Percentiles rank a stretch among this genome's conserved stretches.
Evolutionary conservation across 2,329 filamentous ascomycete genomes (phyloP).

Genomic region (Ploettnerulaceae sp.): DNA sequence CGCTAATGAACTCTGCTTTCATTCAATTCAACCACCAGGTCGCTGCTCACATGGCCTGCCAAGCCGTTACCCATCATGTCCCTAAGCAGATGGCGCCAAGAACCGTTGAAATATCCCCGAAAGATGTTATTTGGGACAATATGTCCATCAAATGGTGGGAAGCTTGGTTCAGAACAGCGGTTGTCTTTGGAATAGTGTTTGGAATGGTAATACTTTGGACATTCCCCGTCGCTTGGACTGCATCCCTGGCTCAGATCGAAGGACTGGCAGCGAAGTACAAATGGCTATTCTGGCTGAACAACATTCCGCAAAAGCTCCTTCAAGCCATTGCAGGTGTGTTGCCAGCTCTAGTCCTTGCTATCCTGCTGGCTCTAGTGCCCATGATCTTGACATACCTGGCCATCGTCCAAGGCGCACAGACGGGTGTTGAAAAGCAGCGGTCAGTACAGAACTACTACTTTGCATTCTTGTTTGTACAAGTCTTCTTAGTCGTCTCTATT

Average conservation of each 20-base stretch:
- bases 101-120: slow-evolving; percentile 87
- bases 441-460: slow-evolving; percentile 94
- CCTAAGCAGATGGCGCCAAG: slow-evolving; percentile 92
- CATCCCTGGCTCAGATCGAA: slow-evolving; percentile 72
- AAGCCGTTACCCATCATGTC: slow-evolving; percentile 83
- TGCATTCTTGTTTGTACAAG: slow-evolving; percentile 85
- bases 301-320: slow-evolving; percentile 59
- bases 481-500: slow-evolving; percentile 90
- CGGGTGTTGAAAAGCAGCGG: slow-evolving; percentile 70
- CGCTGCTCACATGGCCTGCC: slow-evolving; percentile 96
- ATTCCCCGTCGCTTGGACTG: slow-evolving; percentile 84
- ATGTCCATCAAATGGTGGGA: slow-evolving; percentile 97
- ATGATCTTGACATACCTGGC: slow-evolving; percentile 72
- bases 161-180: slow-evolving; percentile 56
- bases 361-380: slow-evolving; percentile 78
- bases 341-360: slow-evolving; percentile 68
- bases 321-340: slow-evolving; percentile 76
- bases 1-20: slow-evolving; percentile 92
- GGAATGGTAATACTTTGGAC: slow-evolving; percentile 86
- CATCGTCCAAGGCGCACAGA: slow-evolving; percentile 72
- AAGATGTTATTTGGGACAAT: slow-evolving; percentile 94
- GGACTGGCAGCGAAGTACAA: slow-evolving; percentile 58
- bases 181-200: slow-evolving; percentile 60
- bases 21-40: slow-evolving; percentile 98
- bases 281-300: slow-evolving; percentile 67